A percentile compares a stretch with the other conserved stretches of the same genome.
These are phyloP conservation scores for Musa balbisiana DNA, from an alignment of 202 grass and related monocot species.

Conservation along the genomic window DNA sequence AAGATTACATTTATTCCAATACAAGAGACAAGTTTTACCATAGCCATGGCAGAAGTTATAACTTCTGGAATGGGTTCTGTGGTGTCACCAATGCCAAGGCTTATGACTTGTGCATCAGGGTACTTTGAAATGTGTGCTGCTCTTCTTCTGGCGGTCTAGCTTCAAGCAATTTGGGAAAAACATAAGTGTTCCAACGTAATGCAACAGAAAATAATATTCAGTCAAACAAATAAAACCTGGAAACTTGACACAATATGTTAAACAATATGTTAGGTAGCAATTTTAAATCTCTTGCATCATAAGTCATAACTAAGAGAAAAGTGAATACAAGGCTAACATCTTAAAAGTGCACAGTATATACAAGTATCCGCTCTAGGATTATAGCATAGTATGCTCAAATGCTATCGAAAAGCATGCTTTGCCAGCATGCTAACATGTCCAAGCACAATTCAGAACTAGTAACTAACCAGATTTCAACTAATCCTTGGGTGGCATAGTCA, in stretches of 20 bases:
- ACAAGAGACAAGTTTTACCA: slow-evolving; percentile 24
- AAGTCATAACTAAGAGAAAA: neutral
- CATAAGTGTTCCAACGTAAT: neutral
- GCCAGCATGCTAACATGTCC: neutral
- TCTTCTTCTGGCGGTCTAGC: slow-evolving; percentile 74
- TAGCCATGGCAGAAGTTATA: slow-evolving; percentile 82
- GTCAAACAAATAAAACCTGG: neutral
- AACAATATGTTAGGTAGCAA: neutral
- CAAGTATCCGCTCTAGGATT: neutral
- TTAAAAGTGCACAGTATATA: neutral
- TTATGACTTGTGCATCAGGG: slow-evolving; percentile 77
- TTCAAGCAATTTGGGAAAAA: neutral
- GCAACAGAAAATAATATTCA: neutral
- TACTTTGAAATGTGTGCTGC: slow-evolving; percentile 54
- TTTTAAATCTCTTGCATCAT: neutral
- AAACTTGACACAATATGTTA: neutral
- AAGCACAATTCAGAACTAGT: neutral
- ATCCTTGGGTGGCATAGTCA: too few species aligned
- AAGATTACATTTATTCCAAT: neutral
- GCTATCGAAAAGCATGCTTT: too few species aligned
- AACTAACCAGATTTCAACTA: neutral
- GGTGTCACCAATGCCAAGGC: slow-evolving; percentile 87
- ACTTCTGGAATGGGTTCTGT: slow-evolving; percentile 75
- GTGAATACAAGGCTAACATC: neutral
- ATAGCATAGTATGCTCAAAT: neutral